These are phyloP conservation scores for Rhodotorula mucilaginosa DNA, from an alignment of 1,284 basidiomycete genomes.

Conservation along the genomic window DNA sequence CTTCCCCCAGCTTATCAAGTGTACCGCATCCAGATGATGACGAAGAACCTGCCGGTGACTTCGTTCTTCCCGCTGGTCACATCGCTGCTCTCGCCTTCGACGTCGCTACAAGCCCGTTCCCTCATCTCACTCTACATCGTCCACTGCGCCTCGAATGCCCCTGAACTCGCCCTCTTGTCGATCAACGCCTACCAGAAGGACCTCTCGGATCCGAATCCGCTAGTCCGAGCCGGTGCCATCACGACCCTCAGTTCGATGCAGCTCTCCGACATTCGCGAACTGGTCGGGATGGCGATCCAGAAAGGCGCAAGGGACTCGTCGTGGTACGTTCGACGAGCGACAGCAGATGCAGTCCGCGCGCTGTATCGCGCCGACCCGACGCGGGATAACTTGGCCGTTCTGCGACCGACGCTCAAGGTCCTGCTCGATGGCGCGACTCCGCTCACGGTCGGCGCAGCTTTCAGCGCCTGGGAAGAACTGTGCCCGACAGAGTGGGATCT, in stretches of 20 bases:
- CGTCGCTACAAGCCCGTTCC: constrained; percentile 82
- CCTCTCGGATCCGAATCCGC: constrained; percentile 82
- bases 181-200: constrained; percentile 99
- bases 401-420: constrained; percentile 70
- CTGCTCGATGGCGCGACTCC: constrained; percentile 81
- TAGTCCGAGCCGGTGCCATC: constrained; percentile 54
- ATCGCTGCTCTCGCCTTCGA: constrained; percentile 46
- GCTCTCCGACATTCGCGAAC: constrained; percentile 42
- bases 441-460: constrained; percentile 79
- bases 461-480: constrained; percentile 77
- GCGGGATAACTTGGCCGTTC: constrained; percentile 45
- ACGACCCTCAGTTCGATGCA: constrained; percentile 43
- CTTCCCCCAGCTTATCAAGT: no score
- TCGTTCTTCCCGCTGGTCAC: constrained; percentile 90
- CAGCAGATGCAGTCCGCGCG: constrained; percentile 38
- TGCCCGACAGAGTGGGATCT: constrained; percentile 78
- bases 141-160: constrained; percentile 85
- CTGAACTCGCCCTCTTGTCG: constrained; percentile 89
- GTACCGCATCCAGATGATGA: constrained; percentile 65
- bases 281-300: constrained; percentile 43
- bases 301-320: constrained; percentile 40
- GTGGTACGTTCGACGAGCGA: constrained; percentile 46
- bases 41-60: constrained; percentile 85
- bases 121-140: constrained; percentile 96
- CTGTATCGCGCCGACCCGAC: constrained; percentile 23